Percentiles rank a stretch among this genome's conserved stretches.
Evolutionary conservation across 2,329 filamentous ascomycete species (phyloP).

Genomic region (Fusarium mundagurra): DNA sequence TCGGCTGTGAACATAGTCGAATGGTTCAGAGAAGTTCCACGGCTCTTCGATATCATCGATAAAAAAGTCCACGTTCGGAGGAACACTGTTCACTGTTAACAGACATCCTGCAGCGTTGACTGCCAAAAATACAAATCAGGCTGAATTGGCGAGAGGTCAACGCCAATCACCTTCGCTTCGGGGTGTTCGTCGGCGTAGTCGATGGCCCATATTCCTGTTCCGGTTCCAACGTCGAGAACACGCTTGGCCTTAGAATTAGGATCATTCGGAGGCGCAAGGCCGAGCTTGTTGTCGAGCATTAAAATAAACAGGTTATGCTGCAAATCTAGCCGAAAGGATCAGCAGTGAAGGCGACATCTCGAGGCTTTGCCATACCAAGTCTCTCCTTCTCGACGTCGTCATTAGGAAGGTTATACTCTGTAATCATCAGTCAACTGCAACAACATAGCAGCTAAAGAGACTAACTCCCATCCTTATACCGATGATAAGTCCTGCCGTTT

Average conservation of each 20-base stretch:
- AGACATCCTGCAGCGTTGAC: neutral
- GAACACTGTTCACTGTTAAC: conserved; percentile 6
- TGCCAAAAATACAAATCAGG: conserved; percentile 13
- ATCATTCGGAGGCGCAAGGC: conserved; percentile 7
- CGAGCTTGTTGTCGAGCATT: conserved; percentile 5
- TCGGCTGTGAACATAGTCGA: conserved; percentile 36
- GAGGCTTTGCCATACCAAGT: neutral
- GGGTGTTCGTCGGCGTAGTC: conserved; percentile 22
- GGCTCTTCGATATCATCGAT: conserved; percentile 34
- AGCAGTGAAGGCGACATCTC: accelerated
- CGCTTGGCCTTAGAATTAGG: neutral
- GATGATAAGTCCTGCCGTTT: conserved; percentile 34
- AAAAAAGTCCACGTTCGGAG: conserved; percentile 32
- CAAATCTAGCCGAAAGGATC: neutral
- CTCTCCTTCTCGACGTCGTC: conserved; percentile 16
- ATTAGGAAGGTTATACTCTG: conserved; percentile 21
- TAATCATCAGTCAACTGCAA: accelerated
- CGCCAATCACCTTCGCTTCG: conserved; percentile 16
- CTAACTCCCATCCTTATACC: conserved; percentile 35
- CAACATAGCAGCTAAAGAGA: accelerated
- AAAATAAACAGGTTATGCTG: conserved; percentile 8
- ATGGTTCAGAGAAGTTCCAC: conserved; percentile 24
- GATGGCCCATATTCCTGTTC: conserved; percentile 21
- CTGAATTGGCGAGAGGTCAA: conserved; percentile 33
- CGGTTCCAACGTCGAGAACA: conserved; percentile 17